A percentile compares a stretch with the other conserved stretches of the same genome.
Evolutionary conservation across 1,139 yeast species (phyloP).

Genomic region (Petasospora rhodanensis): DNA sequence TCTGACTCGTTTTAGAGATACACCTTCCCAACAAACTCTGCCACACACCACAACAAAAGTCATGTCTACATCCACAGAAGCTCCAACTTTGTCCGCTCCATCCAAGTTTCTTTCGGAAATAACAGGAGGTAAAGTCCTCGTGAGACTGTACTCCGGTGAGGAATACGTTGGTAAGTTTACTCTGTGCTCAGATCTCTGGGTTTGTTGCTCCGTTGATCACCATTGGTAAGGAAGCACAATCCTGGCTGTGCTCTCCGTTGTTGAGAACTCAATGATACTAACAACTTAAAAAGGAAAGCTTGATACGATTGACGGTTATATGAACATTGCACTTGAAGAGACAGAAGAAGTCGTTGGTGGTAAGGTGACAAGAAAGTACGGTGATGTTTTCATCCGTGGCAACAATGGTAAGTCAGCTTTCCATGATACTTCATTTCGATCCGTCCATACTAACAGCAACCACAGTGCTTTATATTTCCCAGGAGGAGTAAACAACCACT

Average conservation of each 20-base stretch:
- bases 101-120: conserved; percentile 78
- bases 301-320: conserved; percentile 92
- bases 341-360: conserved; percentile 66
- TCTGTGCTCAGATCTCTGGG: background rate
- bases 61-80: conserved; percentile 13
- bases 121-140: conserved; percentile 75
- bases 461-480: conserved; percentile 44
- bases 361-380: conserved; percentile 54
- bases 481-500: conserved; percentile 26
- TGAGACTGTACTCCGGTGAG: conserved; percentile 82
- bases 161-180: conserved; percentile 55
- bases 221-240: background rate
- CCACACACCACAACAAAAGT: background rate
- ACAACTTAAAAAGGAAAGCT: conserved; percentile 42
- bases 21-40: too few relatives aligned
- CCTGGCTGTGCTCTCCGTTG: background rate
- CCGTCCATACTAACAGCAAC: conserved; percentile 8
- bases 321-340: conserved; percentile 86
- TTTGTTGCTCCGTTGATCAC: background rate
- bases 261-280: background rate
- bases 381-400: conserved; percentile 92
- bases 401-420: conserved; percentile 67
- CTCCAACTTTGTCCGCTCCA: conserved; percentile 41
- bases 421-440: background rate
- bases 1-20: too few relatives aligned